Conservation (phyloP, 306 rosid species). For the Myrica gale region DNA sequence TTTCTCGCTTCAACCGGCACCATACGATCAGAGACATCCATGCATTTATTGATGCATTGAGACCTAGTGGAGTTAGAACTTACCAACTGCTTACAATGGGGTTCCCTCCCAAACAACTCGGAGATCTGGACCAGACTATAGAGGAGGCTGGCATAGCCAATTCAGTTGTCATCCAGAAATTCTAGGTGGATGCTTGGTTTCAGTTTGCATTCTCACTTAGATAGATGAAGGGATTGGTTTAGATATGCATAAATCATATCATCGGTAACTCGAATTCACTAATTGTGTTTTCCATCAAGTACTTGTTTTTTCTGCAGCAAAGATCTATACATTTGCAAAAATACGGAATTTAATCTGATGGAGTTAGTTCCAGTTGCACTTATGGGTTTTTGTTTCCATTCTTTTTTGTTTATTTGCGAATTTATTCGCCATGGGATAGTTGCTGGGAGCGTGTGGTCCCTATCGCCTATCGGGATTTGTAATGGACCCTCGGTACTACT, state of each 20-base stretch:
- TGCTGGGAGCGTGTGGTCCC: neutral
- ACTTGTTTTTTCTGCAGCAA: neutral
- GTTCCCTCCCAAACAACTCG: conserved; percentile 93
- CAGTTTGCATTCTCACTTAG: neutral
- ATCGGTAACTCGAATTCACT: neutral
- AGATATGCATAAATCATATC: neutral
- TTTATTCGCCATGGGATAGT: neutral
- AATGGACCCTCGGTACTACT: no score
- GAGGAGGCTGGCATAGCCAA: conserved; percentile 88
- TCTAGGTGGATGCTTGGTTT: conserved; percentile 31
- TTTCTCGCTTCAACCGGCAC: conserved; percentile 80
- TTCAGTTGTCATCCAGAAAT: conserved; percentile 81
- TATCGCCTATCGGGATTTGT: neutral
- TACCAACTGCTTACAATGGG: conserved; percentile 90
- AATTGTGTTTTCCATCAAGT: neutral
- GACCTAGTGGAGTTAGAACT: conserved; percentile 67
- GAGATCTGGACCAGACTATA: conserved; percentile 79
- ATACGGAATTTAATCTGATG: neutral
- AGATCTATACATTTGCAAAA: neutral
- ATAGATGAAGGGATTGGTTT: neutral
- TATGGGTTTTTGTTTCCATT: no score
- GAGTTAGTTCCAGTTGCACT: neutral
- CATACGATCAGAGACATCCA: conserved; percentile 84
- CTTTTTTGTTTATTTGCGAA: no score
- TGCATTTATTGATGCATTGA: conserved; percentile 81